These are phyloP conservation scores for Solanum paucissectum DNA, from an alignment of 257 asterid species.

Conservation along the genomic window DNA sequence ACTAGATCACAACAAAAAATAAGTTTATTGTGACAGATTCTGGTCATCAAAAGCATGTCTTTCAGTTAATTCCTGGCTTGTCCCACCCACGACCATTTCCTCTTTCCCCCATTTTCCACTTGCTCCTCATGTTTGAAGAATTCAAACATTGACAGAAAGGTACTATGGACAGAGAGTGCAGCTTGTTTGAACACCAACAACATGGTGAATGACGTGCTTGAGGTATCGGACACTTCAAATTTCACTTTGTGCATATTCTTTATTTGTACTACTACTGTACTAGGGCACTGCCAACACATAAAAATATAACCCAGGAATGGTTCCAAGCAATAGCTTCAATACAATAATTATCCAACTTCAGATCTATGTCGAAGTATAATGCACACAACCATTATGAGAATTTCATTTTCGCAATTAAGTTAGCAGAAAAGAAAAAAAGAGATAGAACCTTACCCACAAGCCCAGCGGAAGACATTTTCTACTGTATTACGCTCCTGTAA, in stretches of 20 bases:
- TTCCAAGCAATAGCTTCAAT: not conserved
- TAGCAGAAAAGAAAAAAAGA: not conserved
- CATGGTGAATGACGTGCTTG: not conserved
- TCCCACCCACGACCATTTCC: not conserved
- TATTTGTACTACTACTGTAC: not conserved
- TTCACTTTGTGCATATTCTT: not conserved
- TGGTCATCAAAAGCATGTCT: not conserved
- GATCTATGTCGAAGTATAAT: not conserved
- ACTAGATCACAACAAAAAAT: not conserved
- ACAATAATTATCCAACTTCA: not conserved
- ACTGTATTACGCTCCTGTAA: slow-evolving; percentile 68
- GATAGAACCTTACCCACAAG: slow-evolving; percentile 72
- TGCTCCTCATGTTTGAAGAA: not conserved
- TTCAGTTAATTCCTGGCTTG: not conserved
- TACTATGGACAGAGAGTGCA: not conserved
- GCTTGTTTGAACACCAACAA: not conserved
- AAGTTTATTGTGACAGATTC: not conserved
- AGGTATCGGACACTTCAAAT: not conserved
- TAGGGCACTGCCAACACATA: not conserved
- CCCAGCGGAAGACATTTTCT: slow-evolving; percentile 80
- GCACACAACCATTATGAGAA: not conserved
- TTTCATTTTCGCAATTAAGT: not conserved
- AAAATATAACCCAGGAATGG: not conserved
- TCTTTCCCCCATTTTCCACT: not conserved
- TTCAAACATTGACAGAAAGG: not conserved